Evolutionary conservation across 805 yeast genomes (phyloP).

Genomic region (Candida gorgasii): DNA sequence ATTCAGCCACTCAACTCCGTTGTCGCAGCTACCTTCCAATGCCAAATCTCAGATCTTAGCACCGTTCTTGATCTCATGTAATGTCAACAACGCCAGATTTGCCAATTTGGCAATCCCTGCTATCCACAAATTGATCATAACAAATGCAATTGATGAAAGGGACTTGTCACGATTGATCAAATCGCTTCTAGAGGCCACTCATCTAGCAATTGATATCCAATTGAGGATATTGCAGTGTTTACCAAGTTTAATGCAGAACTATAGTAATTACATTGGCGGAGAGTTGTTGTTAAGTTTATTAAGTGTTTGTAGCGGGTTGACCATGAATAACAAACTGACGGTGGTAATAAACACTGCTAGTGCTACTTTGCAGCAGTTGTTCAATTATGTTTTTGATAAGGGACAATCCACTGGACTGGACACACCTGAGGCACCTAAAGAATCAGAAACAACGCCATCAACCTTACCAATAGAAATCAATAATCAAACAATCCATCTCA

Average conservation of each 20-base stretch:
- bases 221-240: constrained; percentile 80
- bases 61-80: constrained; percentile 75
- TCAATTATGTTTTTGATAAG: constrained; percentile 75
- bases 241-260: constrained; percentile 71
- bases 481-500: constrained; percentile 46
- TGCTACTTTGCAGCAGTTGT: constrained; percentile 87
- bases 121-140: constrained; percentile 58
- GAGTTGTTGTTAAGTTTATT: constrained; percentile 58
- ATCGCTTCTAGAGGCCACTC: constrained; percentile 71
- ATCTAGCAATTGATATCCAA: constrained; percentile 78
- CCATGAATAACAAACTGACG: constrained; percentile 64
- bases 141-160: constrained; percentile 54
- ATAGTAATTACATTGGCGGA: constrained; percentile 56
- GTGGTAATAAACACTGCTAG: constrained; percentile 88
- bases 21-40: constrained; percentile 22
- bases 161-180: constrained; percentile 59
- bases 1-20: constrained; percentile 4
- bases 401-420: constrained; percentile 35
- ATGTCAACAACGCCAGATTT: constrained; percentile 72
- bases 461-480: constrained; percentile 17
- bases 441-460: not conserved
- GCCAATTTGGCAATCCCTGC: constrained; percentile 72
- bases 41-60: constrained; percentile 22
- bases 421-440: not conserved
- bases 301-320: constrained; percentile 70